Evolutionary conservation across 768 basidiomycete species (phyloP), one percentile per base, ranked within the genome.

Genomic region (Pisolithus albus): DNA sequence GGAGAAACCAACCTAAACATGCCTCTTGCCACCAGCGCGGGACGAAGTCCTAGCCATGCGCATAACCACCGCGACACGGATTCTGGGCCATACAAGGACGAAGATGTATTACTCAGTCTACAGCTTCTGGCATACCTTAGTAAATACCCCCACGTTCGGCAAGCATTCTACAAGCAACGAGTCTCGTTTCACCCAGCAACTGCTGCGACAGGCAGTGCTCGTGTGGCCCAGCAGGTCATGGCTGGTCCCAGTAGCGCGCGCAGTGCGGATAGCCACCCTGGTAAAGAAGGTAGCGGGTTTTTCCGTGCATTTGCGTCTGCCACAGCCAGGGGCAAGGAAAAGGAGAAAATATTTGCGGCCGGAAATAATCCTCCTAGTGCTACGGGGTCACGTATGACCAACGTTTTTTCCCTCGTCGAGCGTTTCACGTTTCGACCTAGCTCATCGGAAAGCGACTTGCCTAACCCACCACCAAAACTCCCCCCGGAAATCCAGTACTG

Each of bases 111-210:
- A 2, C 79, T 94, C 8, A 82, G 86, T 18, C 71, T 99, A 11
- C 95, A 99, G 66, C 82, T 98, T 2, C 78, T 99, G 1, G 96
- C 96, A 3, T 98, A 99, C 64, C 76, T 98, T 16, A 92, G 88
- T 71, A 98, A 99, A 68, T 98, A 99, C 64, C 93, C 96, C 1
- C 95, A 98, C 65, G 95, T 98, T 4, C 77, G 96, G 9, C 86
- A 93, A 61, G 91, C 93, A 6, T 98, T 99, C 64, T 96, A 98
- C 66, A 90, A 92, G 64, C 85, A 83, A 1, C 77, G 89, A 1
- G 70, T 74, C n/a, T 80, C 82, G n/a, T 91, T 90, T 66, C 88
- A 89, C 60, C 88, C 88, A 0, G 88, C 86, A 8, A 81, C 80
- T 26, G 73, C 78, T 6, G 71, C 70, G 43, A 59, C 76, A 15